A percentile compares a stretch with the other conserved stretches of the same genome.
Conservation (phyloP, 495 filamentous ascomycete species). For the Lasiosphaeriaceae sp. region DNA sequence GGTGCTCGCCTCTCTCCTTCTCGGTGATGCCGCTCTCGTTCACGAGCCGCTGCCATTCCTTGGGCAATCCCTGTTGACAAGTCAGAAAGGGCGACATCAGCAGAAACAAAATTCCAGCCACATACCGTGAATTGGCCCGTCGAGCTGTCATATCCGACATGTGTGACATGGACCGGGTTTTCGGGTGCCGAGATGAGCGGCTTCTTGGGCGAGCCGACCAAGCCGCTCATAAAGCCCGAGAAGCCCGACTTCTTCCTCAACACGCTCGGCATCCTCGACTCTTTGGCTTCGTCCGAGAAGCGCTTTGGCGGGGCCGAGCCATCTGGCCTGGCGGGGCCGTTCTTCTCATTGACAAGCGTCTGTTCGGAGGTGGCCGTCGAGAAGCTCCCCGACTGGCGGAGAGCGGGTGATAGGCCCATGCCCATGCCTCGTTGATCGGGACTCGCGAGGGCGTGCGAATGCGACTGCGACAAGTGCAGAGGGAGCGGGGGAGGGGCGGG, state of each 20-base stretch:
- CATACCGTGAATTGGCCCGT: slow-evolving; percentile 95
- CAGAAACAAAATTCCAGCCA: slow-evolving; percentile 18
- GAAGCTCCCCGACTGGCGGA: slow-evolving; percentile 81
- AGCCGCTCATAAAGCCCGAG: slow-evolving; percentile 88
- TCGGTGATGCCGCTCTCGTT: slow-evolving; percentile 95
- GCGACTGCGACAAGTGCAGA: slow-evolving; percentile 32
- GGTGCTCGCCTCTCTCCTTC: slow-evolving; percentile 92
- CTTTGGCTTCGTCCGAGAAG: slow-evolving; percentile 78
- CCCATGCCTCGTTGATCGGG: slow-evolving; percentile 54
- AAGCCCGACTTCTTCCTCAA: slow-evolving; percentile 90
- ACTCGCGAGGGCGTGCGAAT: slow-evolving; percentile 41
- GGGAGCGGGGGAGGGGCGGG: slow-evolving; percentile 43
- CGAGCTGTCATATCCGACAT: slow-evolving; percentile 94
- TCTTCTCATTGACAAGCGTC: slow-evolving; percentile 45
- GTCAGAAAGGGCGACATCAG: slow-evolving; percentile 18
- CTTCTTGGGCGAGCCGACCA: slow-evolving; percentile 84
- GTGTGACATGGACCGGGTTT: slow-evolving; percentile 96
- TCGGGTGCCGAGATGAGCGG: slow-evolving; percentile 93
- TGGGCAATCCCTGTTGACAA: slow-evolving; percentile 72
- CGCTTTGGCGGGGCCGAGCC: slow-evolving; percentile 63
- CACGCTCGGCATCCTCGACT: slow-evolving; percentile 50
- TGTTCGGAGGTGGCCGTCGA: slow-evolving; percentile 50
- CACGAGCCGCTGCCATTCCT: slow-evolving; percentile 95
- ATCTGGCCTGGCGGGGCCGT: slow-evolving; percentile 49
- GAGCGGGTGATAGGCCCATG: slow-evolving; percentile 32